A percentile compares a stretch with the other conserved stretches of the same genome.
phyloP scores from a whole-genome alignment of 768 basidiomycete genomes.

The Amanita molliuscula region DNA sequence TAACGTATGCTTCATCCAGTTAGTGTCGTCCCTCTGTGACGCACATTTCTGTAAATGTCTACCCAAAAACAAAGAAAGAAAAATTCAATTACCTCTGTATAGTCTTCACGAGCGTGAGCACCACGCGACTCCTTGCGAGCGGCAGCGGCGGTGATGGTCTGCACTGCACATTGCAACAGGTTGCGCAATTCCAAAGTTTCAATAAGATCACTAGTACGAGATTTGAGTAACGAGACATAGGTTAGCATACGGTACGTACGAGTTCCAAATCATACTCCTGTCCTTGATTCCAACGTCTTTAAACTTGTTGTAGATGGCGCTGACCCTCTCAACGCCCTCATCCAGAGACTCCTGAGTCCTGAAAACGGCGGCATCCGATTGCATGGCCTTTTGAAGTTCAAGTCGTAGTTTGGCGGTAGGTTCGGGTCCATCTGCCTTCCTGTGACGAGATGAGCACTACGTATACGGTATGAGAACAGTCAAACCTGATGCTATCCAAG shows the following conservation, averaged over 20 bases:
- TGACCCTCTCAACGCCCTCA: slow-evolving; percentile 84
- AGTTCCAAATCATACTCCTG: slow-evolving; percentile 99
- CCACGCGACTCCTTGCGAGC: slow-evolving; percentile 97
- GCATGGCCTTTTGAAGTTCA: slow-evolving; percentile 99
- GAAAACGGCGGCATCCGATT: slow-evolving; percentile 96
- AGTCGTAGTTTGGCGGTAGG: slow-evolving; percentile 86
- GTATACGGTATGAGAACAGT: background rate
- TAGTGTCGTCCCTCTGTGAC: slow-evolving; percentile 76
- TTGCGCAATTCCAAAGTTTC: slow-evolving; percentile 98
- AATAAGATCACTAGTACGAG: slow-evolving; percentile 69
- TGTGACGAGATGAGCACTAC: slow-evolving; percentile 14
- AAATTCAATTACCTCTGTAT: slow-evolving; percentile 58
- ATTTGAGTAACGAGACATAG: background rate
- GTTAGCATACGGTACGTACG: slow-evolving; percentile 39
- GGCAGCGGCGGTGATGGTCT: slow-evolving; percentile 88
- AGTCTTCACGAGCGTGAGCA: slow-evolving; percentile 98
- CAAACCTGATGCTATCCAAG: slow-evolving; percentile 74
- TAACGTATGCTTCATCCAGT: slow-evolving; percentile 94
- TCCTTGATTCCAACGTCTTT: slow-evolving; percentile 94
- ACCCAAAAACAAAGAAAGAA: background rate
- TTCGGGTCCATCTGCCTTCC: slow-evolving; percentile 71
- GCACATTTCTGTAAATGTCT: slow-evolving; percentile 1
- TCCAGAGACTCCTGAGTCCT: slow-evolving; percentile 84
- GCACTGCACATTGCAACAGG: slow-evolving; percentile 88
- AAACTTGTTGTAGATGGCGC: slow-evolving; percentile 79